Evolutionary conservation across 2,329 filamentous ascomycete species (phyloP).

Genomic region (Trichoderma sp.): DNA sequence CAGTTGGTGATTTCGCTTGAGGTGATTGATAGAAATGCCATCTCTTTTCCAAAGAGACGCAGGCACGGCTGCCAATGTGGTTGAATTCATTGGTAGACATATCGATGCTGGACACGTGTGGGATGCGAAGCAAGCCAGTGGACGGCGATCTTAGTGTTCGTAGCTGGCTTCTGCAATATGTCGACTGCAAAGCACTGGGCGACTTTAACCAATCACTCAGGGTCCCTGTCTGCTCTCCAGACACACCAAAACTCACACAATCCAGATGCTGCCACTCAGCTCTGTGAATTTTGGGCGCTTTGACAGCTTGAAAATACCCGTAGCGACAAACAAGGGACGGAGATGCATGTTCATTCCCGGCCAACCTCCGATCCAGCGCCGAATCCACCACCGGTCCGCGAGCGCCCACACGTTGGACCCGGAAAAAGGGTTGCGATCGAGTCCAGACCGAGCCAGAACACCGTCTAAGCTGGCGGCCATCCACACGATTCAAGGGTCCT

Average conservation of each 20-base stretch:
- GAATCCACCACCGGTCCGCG: conserved; percentile 16
- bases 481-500: conserved; percentile 16
- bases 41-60: neutral
- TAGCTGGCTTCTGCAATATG: neutral
- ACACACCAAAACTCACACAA: neutral
- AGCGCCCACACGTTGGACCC: conserved; percentile 2
- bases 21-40: neutral
- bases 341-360: conserved; percentile 20
- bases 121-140: neutral
- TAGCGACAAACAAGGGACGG: neutral
- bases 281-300: neutral
- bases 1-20: neutral
- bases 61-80: neutral
- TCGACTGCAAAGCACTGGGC: neutral
- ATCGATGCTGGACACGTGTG: neutral
- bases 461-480: neutral
- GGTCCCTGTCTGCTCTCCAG: neutral
- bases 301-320: neutral
- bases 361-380: conserved; percentile 21
- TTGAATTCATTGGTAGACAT: neutral
- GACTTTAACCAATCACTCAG: neutral
- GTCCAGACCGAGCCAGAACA: conserved; percentile 24
- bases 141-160: neutral
- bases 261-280: neutral
- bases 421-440: conserved; percentile 9